Conservation (phyloP, 805 yeast species). For the Cyberlindnera veronae region DNA sequence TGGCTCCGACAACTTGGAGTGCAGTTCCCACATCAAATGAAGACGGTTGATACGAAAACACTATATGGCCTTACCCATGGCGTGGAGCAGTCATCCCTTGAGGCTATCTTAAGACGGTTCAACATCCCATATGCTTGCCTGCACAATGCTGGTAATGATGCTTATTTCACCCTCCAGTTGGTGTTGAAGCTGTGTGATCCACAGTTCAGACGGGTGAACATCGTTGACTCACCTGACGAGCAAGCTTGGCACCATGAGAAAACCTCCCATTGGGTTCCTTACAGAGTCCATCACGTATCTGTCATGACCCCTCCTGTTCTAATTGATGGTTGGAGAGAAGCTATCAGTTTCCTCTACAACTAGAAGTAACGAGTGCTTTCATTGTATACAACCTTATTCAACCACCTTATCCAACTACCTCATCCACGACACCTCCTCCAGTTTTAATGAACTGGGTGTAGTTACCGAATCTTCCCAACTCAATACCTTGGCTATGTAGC, state of each 20-base stretch:
- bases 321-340: too few relatives aligned
- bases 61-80: constrained; percentile 42
- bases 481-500: constrained; percentile 5
- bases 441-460: constrained; percentile 5
- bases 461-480: constrained; percentile 6
- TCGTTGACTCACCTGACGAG: constrained; percentile 2
- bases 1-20: constrained; percentile 50
- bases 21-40: constrained; percentile 35
- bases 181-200: constrained; percentile 52
- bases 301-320: too few relatives aligned
- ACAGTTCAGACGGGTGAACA: constrained; percentile 26
- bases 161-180: constrained; percentile 56
- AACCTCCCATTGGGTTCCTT: too few relatives aligned
- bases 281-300: too few relatives aligned
- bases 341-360: too few relatives aligned
- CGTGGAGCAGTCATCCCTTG: constrained; percentile 37
- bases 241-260: too few relatives aligned
- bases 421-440: constrained; percentile 6
- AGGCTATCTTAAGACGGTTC: constrained; percentile 42
- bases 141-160: constrained; percentile 74
- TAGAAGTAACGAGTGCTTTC: too few relatives aligned
- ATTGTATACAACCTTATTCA: too few relatives aligned
- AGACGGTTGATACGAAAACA: constrained; percentile 45
- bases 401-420: not conserved
- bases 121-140: constrained; percentile 54